Conservation (phyloP, 768 basidiomycete species). For the Mrakia blollopis region DNA sequence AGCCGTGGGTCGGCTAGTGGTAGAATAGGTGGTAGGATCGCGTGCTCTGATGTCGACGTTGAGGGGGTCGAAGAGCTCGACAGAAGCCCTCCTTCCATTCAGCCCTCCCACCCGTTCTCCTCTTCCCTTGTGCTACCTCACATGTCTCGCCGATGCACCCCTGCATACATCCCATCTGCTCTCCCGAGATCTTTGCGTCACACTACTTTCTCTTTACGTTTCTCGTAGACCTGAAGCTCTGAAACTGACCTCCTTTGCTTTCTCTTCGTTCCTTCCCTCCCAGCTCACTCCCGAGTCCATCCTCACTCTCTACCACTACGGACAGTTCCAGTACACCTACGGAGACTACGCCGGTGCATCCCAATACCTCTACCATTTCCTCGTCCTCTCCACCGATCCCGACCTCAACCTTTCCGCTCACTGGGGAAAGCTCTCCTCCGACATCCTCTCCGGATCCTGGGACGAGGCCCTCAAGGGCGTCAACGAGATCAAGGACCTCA, state of each 20-base stretch:
- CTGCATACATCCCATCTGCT: no score
- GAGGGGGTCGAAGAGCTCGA: no score
- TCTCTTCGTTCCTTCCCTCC: neutral
- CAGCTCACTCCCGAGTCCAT: slow-evolving; percentile 94
- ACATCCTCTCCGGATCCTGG: slow-evolving; percentile 93
- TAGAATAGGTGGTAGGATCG: no score
- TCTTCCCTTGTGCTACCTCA: no score
- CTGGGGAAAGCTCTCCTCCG: slow-evolving; percentile 97
- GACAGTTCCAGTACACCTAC: slow-evolving; percentile 97
- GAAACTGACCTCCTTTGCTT: neutral
- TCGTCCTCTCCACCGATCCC: slow-evolving; percentile 86
- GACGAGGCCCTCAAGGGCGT: slow-evolving; percentile 91
- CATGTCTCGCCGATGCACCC: no score
- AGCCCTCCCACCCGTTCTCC: no score
- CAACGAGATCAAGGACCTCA: slow-evolving; percentile 84
- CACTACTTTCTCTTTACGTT: no score
- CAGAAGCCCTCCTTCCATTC: no score
- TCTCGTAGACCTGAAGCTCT: neutral
- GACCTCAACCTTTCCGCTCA: slow-evolving; percentile 93
- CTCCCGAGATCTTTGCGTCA: no score
- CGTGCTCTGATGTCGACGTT: no score
- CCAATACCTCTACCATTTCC: slow-evolving; percentile 98
- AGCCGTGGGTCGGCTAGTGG: no score
- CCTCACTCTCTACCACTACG: slow-evolving; percentile 92
- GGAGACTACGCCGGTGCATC: slow-evolving; percentile 95